Evolutionary conservation across 306 rosid species (phyloP).

Genomic region (Sicyos edulis): DNA sequence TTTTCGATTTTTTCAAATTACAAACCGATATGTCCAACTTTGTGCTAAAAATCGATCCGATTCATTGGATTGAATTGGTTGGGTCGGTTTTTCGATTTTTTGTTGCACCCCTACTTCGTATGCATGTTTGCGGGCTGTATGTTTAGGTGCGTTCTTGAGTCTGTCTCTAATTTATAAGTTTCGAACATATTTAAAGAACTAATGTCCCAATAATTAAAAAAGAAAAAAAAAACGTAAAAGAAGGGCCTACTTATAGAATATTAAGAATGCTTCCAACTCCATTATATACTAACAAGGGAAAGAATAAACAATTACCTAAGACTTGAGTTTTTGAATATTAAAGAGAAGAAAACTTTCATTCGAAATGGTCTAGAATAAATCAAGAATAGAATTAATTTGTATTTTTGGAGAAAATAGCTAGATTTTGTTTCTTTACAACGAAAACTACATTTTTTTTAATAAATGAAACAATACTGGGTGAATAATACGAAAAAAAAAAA

Average conservation of each 20-base stretch:
- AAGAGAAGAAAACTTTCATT: background rate
- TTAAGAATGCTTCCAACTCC: background rate
- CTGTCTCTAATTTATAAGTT: no score
- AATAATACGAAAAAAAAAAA: no score
- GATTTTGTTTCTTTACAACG: background rate
- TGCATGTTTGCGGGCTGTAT: no score
- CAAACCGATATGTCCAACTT: no score
- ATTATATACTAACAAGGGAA: background rate
- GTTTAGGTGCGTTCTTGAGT: no score
- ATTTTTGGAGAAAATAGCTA: background rate
- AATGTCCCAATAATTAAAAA: background rate
- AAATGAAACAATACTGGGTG: background rate
- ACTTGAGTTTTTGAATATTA: background rate
- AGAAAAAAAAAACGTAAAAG: background rate
- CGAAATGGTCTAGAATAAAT: background rate
- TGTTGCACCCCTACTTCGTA: no score
- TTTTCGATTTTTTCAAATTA: no score
- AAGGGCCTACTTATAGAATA: background rate
- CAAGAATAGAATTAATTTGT: background rate
- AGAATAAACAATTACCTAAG: conserved; percentile 7
- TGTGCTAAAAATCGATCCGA: no score
- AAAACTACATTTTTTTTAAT: no score
- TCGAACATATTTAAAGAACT: background rate
- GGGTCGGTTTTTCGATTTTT: no score
- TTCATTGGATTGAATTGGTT: no score